These are phyloP conservation scores for Calonectria hawksworthii DNA, from an alignment of 2,329 filamentous ascomycete genomes.

Conservation along the genomic window DNA sequence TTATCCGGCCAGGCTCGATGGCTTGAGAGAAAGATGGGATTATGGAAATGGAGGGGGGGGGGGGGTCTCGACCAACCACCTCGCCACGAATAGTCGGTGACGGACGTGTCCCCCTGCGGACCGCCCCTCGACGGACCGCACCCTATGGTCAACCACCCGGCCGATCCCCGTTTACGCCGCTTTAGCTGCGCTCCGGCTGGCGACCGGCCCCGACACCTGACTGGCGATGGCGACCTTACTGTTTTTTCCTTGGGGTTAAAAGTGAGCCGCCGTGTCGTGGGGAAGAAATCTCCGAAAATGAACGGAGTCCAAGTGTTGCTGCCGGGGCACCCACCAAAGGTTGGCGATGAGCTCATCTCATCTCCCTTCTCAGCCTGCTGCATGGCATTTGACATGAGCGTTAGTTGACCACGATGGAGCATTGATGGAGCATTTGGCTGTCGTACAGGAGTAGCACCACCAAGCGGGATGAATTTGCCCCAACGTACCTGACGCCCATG, in stretches of 20 bases:
- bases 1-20: neutral
- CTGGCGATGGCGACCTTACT: neutral
- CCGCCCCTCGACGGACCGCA: constrained; percentile 32
- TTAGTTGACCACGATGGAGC: neutral
- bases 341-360: neutral
- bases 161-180: constrained; percentile 24
- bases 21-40: neutral
- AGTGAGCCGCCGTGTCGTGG: neutral
- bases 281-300: constrained; percentile 11
- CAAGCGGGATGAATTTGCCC: neutral
- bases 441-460: neutral
- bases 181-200: constrained; percentile 7
- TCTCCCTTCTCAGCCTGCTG: neutral
- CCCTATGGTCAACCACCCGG: constrained; percentile 15
- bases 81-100: constrained; percentile 21
- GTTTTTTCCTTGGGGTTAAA: neutral
- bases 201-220: neutral
- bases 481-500: neutral
- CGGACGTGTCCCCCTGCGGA: constrained; percentile 17
- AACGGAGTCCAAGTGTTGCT: neutral
- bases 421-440: neutral
- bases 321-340: neutral
- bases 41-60: neutral
- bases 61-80: constrained; percentile 12
- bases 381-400: constrained; percentile 1